Percentiles rank a stretch among this genome's conserved stretches.
Evolutionary conservation across 345 rosid species (phyloP).

Genomic region (Anastatica hierochuntica): DNA sequence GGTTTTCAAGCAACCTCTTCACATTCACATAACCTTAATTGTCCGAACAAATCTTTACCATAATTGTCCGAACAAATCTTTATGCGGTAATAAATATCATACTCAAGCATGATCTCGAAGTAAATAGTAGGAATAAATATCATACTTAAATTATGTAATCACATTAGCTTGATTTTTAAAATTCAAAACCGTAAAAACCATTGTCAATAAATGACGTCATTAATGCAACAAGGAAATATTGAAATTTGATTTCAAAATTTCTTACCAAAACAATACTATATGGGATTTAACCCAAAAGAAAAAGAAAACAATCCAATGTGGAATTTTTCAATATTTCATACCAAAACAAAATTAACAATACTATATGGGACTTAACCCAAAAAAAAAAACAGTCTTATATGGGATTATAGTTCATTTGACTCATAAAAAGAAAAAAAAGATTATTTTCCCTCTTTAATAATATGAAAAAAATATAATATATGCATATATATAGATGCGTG

Average conservation of each 20-base stretch:
- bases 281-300: no score
- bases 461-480: not conserved
- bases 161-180: not conserved
- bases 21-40: not conserved
- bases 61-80: conserved; percentile 11
- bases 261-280: not conserved
- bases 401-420: conserved; percentile 9
- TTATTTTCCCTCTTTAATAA: not conserved
- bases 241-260: not conserved
- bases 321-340: not conserved
- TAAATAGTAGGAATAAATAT: not conserved
- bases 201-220: not conserved
- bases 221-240: not conserved
- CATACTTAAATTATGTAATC: conserved; percentile 2
- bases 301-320: not conserved
- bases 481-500: conserved; percentile 13
- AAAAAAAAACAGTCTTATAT: not conserved
- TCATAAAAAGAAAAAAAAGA: not conserved
- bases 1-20: no score
- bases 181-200: not conserved
- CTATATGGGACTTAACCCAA: no score
- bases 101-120: not conserved
- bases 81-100: not conserved
- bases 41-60: conserved; percentile 1
- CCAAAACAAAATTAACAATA: not conserved